Percentiles rank a stretch among this genome's conserved stretches.
These are phyloP conservation scores for Tagetes erecta DNA, from an alignment of 129 eudicot genomes.

Conservation along the genomic window DNA sequence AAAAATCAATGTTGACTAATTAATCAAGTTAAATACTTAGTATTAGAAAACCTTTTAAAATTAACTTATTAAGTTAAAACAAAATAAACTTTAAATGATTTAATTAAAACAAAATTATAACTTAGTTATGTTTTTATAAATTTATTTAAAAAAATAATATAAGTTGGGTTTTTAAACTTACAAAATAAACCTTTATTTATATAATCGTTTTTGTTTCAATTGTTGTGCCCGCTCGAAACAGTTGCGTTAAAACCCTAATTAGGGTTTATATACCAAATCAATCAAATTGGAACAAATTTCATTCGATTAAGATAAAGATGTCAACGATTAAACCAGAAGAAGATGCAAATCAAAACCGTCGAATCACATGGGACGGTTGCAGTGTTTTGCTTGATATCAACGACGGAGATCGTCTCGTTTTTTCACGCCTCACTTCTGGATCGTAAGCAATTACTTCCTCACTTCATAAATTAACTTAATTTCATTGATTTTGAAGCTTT, in stretches of 20 bases:
- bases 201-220: too few species aligned
- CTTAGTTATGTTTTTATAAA: too few species aligned
- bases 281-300: neutral
- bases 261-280: conserved; percentile 20
- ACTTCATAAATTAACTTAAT: neutral
- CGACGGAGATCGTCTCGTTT: conserved; percentile 81
- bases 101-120: too few species aligned
- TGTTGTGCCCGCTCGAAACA: too few species aligned
- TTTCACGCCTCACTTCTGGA: conserved; percentile 83
- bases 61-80: too few species aligned
- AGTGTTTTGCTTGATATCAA: conserved; percentile 88
- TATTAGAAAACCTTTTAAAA: too few species aligned
- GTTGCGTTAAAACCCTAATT: conserved; percentile 26
- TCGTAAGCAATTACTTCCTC: conserved; percentile 46
- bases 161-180: too few species aligned
- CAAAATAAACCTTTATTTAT: too few species aligned
- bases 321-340: conserved; percentile 27
- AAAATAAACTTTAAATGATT: too few species aligned
- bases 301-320: conserved; percentile 35
- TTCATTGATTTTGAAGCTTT: neutral
- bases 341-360: conserved; percentile 42
- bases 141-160: too few species aligned
- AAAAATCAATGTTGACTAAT: too few species aligned
- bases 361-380: conserved; percentile 95
- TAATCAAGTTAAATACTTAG: too few species aligned